These are phyloP conservation scores for Aspergillus asperescens DNA, from an alignment of 495 filamentous ascomycete species.

Conservation along the genomic window DNA sequence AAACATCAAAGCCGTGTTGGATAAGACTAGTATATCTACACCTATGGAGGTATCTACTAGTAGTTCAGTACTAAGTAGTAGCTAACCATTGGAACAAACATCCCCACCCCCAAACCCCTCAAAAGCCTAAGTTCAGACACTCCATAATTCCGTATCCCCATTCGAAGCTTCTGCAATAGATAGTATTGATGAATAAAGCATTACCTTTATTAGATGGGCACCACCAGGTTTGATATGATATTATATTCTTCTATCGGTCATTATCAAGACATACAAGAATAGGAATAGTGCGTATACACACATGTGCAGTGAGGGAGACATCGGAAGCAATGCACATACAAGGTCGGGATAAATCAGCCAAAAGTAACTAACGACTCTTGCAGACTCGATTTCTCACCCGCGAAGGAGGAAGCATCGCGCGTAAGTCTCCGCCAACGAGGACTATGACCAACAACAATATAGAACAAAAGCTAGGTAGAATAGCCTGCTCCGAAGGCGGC, in stretches of 20 bases:
- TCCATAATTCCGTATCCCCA: neutral
- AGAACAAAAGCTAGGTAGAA: neutral
- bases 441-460: neutral
- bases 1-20: too few relatives aligned
- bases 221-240: neutral
- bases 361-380: neutral
- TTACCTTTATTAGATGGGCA: neutral
- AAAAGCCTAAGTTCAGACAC: too few relatives aligned
- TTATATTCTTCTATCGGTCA: neutral
- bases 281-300: neutral
- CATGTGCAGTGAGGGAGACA: neutral
- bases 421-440: neutral
- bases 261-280: neutral
- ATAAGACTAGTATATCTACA: too few relatives aligned
- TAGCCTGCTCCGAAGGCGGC: neutral
- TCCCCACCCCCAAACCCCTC: too few relatives aligned
- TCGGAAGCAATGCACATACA: neutral
- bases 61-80: too few relatives aligned
- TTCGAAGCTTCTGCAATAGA: too few relatives aligned
- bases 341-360: neutral
- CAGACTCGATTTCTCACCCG: neutral
- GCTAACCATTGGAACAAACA: too few relatives aligned
- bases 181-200: too few relatives aligned
- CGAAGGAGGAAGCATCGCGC: too few relatives aligned
- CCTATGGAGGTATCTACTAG: too few relatives aligned